Evolutionary conservation across 1,139 yeast species (phyloP), one percentile per base, ranked within the genome.

Genomic region (Suhomyces anneliseae): DNA sequence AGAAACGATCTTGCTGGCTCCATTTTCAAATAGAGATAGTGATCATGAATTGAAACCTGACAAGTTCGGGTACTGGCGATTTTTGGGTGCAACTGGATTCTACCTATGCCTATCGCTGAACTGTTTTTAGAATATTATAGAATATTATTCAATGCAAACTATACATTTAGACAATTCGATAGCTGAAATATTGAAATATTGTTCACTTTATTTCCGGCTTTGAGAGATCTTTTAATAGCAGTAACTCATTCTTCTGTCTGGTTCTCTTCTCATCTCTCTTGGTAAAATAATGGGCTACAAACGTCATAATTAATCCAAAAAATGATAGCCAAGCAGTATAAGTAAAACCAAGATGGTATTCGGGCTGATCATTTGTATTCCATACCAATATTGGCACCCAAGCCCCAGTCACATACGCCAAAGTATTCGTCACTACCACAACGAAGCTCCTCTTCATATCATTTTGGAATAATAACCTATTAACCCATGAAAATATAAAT

Each of bases 401-500:
- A 1, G 83, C 79, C n/a, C 68, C 67, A 0, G 81, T 76, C 7
- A 77, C 78, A 52, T 79, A 80, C 0, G 83, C 82, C 43, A 77
- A 60, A 8, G 76, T 71, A 54, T 80, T 80, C 7, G 83, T 80
- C 31, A 64, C 51, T 4, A 78, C 82, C 34, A 80, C 79, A 14
- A 76, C 66, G 46, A 78, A 71, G 53, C 75, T 76, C 50, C 84
- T 62, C 56, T 78, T 78, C 72, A 74, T 70, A 53, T 77, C 81
- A 53, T 79, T 79, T 15, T 65, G 61, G 26, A 66, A 63, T 14
- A 80, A 56, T 36, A 75, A 53, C 35, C 81, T 60, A 54, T 81
- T 81, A 12, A 80, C 70, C 85, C 85, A 81, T 2, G 82, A 66
- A 48, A 76, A 79, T n/a, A 81, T 77, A 54, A 76, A 65, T 1